Base-by-base conservation (phyloP, 495 filamentous ascomycete species). In the Bacidia rubella region DNA sequence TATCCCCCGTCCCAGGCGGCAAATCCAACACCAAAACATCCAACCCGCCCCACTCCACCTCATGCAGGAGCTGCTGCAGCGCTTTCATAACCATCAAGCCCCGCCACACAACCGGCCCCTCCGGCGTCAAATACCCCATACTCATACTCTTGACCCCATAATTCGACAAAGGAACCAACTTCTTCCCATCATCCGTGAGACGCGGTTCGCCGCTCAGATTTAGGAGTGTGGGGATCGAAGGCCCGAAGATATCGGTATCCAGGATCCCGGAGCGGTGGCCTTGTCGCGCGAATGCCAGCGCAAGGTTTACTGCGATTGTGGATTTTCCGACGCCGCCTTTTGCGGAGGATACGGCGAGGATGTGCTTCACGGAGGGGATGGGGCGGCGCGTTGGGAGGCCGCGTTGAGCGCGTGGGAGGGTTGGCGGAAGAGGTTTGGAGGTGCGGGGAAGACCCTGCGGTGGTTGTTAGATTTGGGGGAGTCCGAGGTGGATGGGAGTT, bases 1-100 rank as follows among this genome's bases (percentile, higher is more conserved):
- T 85, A 65, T 99, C 92, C 2, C 92, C 92, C 0, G 92, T 99
- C 11, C 92, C 92, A 0, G 92, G 92, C 1, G 92, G 93, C 21
- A 99, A 66, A 57, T 99, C 92, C 5, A 99, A 69, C 15, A 99
- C 82, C 11, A 99, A 72, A 0, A 97, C 68, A 63, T 97, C 92
- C 11, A 87, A 63, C 0, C 81, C 68, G 41, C 15, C 9, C 92
- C 92, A 99, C 49, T 87, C 85, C 3, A 97, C 92, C 47, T 90
- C 86, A 62, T 94, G 88, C 7, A 99, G 75, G 2, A 99, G 77
- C 62, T 99, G 92, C 56, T 95, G 89, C 60, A 99, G 70, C 0
- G 93, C 92, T 67, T 99, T 99, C 72, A 90, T 90, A 17, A 97
- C 85, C 89, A 99, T 97, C 19, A 95, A 74, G 0, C 92, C 92